Evolutionary conservation across 306 rosid species (phyloP).

Genomic region (Quercus engelmannii): DNA sequence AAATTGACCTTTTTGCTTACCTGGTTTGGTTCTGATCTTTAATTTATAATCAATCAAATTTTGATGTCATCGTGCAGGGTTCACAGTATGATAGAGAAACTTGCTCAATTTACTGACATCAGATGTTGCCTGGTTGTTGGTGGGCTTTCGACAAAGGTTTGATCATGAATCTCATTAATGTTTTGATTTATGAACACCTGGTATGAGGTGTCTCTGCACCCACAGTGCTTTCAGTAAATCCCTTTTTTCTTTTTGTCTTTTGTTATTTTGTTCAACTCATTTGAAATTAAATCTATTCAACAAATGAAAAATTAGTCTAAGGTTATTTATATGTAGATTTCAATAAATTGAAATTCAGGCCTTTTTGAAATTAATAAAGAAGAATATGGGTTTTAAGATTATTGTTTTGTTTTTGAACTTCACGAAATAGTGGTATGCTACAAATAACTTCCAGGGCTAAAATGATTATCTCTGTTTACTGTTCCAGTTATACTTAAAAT

Average conservation of each 20-base stretch:
- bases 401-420: neutral
- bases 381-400: neutral
- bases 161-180: conserved; percentile 12
- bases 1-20: neutral
- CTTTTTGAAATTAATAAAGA: neutral
- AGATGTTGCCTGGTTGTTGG: conserved; percentile 91
- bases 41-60: neutral
- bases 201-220: conserved; percentile 1
- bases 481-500: neutral
- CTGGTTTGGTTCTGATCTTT: conserved; percentile 12
- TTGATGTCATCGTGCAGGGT: conserved; percentile 54
- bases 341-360: neutral
- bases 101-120: conserved; percentile 90
- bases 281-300: neutral
- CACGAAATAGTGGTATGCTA: neutral
- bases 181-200: conserved; percentile 11
- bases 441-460: neutral
- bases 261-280: neutral
- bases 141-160: conserved; percentile 85
- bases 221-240: neutral
- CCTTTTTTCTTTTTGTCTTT: neutral
- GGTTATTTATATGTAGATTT: neutral
- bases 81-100: conserved; percentile 87
- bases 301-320: neutral
- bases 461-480: neutral